Conservation (phyloP, 306 rosid species). For the Quillaja saponaria region DNA sequence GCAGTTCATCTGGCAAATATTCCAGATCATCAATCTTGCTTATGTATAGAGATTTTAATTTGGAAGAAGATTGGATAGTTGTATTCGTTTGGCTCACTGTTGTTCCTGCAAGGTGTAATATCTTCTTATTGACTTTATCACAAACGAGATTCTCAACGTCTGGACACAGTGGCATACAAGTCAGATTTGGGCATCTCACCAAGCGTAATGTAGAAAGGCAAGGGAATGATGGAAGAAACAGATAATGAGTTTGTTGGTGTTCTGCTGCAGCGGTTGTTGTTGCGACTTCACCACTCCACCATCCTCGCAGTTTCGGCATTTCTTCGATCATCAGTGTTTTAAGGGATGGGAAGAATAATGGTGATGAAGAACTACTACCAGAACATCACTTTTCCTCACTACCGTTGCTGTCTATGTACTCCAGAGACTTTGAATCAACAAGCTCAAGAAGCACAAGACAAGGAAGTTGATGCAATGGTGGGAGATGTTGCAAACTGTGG, state of each 20-base stretch:
- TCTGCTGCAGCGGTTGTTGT: neutral
- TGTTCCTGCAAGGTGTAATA: too few relatives aligned
- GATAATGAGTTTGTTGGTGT: too few relatives aligned
- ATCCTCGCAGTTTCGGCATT: slow-evolving; percentile 17
- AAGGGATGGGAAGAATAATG: neutral
- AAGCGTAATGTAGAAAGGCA: neutral
- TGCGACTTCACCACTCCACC: slow-evolving; percentile 20
- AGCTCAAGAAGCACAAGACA: neutral
- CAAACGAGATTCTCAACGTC: accelerated
- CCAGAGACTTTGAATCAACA: neutral
- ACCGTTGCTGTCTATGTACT: neutral
- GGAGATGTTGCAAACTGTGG: neutral
- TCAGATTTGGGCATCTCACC: neutral
- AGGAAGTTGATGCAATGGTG: neutral
- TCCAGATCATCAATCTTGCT: too few relatives aligned
- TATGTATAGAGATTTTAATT: too few relatives aligned
- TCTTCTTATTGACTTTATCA: neutral
- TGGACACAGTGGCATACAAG: slow-evolving; percentile 16
- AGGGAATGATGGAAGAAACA: neutral
- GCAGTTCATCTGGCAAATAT: too few relatives aligned
- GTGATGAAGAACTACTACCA: neutral
- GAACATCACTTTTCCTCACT: neutral
- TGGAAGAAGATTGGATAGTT: too few relatives aligned
- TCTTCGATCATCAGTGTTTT: accelerated
- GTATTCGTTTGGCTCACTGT: too few relatives aligned